phyloP scores from a whole-genome alignment of 805 yeast genomes.

The Clavispora vitiphila region DNA sequence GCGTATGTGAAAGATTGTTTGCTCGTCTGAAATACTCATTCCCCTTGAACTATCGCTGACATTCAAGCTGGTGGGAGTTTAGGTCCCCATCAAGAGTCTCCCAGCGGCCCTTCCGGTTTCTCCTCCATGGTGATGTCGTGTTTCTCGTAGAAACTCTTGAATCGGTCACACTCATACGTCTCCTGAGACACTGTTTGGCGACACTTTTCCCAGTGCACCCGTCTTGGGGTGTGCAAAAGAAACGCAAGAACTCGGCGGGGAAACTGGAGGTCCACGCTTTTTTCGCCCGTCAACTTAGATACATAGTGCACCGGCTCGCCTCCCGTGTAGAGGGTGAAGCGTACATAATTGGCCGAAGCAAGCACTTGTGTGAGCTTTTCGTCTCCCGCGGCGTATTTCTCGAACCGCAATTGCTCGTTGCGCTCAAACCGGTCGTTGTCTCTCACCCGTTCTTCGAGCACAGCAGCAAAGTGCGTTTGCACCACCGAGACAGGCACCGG shows the following conservation, averaged over 20 bases:
- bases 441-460: slow-evolving; percentile 39
- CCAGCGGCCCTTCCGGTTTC: not conserved
- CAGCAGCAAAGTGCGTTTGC: slow-evolving; percentile 35
- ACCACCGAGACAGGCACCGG: slow-evolving; percentile 50
- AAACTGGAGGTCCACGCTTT: slow-evolving; percentile 68
- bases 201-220: slow-evolving; percentile 76
- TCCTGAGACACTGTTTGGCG: slow-evolving; percentile 61
- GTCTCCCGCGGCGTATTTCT: slow-evolving; percentile 13
- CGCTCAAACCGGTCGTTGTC: slow-evolving; percentile 46
- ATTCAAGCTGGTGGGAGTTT: too few species aligned
- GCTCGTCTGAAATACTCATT: too few species aligned
- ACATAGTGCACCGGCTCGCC: slow-evolving; percentile 7
- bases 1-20: too few species aligned
- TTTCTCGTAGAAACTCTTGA: slow-evolving; percentile 50
- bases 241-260: slow-evolving; percentile 76
- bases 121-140: slow-evolving; percentile 46
- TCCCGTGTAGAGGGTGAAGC: slow-evolving; percentile 26
- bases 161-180: slow-evolving; percentile 53
- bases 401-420: slow-evolving; percentile 38
- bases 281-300: slow-evolving; percentile 17
- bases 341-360: slow-evolving; percentile 34
- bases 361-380: slow-evolving; percentile 17
- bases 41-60: too few species aligned
- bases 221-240: slow-evolving; percentile 53
- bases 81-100: too few species aligned